phyloP scores from a whole-genome alignment of 2,329 filamentous ascomycete species.

The Coniella lustricola region DNA sequence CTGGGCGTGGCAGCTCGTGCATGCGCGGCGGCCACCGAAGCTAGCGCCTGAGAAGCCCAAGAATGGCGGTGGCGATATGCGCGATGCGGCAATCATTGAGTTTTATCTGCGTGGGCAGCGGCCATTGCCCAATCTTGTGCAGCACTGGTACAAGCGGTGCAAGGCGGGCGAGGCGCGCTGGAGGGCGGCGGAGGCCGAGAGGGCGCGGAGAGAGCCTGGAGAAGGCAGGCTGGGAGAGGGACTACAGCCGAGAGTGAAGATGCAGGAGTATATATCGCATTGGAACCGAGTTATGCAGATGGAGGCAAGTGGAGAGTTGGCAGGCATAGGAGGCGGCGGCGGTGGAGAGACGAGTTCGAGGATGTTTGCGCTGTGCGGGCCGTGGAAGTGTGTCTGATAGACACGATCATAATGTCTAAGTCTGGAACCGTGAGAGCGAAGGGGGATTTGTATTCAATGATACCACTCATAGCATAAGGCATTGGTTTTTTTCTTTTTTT shows the following conservation, averaged over 20 bases:
- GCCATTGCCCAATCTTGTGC: not conserved
- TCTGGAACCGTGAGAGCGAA: too few species aligned
- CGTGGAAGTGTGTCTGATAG: too few species aligned
- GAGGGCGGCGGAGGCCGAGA: not conserved
- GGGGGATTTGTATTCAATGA: too few species aligned
- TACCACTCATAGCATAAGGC: too few species aligned
- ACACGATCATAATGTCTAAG: too few species aligned
- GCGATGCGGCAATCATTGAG: slow-evolving; percentile 1
- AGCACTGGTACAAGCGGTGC: not conserved
- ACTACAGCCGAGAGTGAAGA: not conserved
- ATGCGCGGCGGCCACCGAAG: not conserved
- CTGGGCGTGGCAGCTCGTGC: slow-evolving; percentile 1
- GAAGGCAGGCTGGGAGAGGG: not conserved
- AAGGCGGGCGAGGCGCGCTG: not conserved
- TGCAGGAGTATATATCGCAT: not conserved
- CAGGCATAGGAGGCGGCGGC: not conserved
- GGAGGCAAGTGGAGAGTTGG: not conserved
- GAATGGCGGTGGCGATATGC: not conserved
- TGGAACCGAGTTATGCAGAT: not conserved
- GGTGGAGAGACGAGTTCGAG: not conserved
- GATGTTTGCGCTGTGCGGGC: too few species aligned
- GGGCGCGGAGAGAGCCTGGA: not conserved
- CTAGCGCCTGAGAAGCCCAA: not conserved
- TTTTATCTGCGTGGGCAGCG: not conserved
- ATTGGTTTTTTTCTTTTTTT: too few species aligned